Conservation (phyloP, 352 stramenopile species). For the Halophytophthora polymorphica region DNA sequence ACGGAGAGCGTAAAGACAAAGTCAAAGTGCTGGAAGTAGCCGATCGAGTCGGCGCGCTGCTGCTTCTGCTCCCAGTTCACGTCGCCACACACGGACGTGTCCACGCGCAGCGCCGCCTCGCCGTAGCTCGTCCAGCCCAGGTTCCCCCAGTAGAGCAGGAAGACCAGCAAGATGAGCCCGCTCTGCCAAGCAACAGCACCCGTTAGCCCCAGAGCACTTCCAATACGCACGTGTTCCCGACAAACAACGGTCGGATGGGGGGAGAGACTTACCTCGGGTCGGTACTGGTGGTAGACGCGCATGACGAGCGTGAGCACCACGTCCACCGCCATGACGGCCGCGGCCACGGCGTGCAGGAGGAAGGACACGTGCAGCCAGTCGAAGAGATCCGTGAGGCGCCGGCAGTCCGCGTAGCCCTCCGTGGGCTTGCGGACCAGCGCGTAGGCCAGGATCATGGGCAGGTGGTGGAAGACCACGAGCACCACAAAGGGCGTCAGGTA, state of each 20-base stretch:
- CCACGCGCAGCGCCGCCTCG: constrained; percentile 40
- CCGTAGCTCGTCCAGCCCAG: constrained; percentile 60
- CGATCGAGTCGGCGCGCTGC: constrained; percentile 52
- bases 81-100: constrained; percentile 50
- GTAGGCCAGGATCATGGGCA: constrained; percentile 65
- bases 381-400: constrained; percentile 50
- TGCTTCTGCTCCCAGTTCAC: constrained; percentile 50
- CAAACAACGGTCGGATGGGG: background rate
- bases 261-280: constrained; percentile 35
- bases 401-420: constrained; percentile 37
- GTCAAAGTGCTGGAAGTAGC: constrained; percentile 68
- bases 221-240: too few relatives aligned
- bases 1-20: constrained; percentile 55
- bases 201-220: background rate
- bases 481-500: constrained; percentile 63
- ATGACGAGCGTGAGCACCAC: constrained; percentile 50
- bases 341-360: constrained; percentile 40
- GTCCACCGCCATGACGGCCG: constrained; percentile 33
- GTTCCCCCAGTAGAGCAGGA: constrained; percentile 53
- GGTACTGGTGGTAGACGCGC: constrained; percentile 49
- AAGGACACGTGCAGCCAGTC: constrained; percentile 54
- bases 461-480: constrained; percentile 56
- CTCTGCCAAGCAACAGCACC: constrained; percentile 20
- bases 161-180: constrained; percentile 53
- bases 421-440: constrained; percentile 31